Base-by-base conservation (phyloP, 2,329 filamentous ascomycete genomes). In the Pseudohalonectria lignicola region DNA sequence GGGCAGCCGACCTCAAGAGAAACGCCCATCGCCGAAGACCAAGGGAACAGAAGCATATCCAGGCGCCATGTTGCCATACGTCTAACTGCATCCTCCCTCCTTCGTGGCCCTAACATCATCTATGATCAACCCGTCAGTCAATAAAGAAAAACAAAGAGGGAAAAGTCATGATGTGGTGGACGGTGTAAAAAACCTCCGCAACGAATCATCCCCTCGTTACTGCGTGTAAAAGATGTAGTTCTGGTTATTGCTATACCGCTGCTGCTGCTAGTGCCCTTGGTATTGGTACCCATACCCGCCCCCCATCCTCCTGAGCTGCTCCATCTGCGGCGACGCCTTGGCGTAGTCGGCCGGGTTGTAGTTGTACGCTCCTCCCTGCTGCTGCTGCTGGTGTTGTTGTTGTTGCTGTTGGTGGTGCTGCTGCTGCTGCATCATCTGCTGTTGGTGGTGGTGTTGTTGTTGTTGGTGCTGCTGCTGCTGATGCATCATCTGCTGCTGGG, bases 291-390 rank as follows among this genome's bases (percentile, higher is more conserved):
- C 29, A 31, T 9, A 18, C 8, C 31, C 31, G 12, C 18, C 15
- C 15, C 18, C 15, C 18, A 17, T 20, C 28, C 31, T 30, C 3
- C 25, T 3, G 5, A 9, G 16, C 8, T 29, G 25, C 35, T 37
- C 16, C 35, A 37, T 30, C 17, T 29, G 35, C 18, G 35, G 28
- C 30, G 37, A 32, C 23, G 48, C 25, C 20, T 45, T 47, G 5
- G 49, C 56, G 29, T 61, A 66, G 37, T 64, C 60, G 2, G 54
- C 53, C 4, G 62, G 60, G 17, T 66, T 66, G 39, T 65, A 65
- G 5, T 40, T 40, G 15, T 59, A 57, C 2, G 45, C 35, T 34
- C 20, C 16, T 19, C 43, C 47, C 16, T 47, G 42, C 10, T 43
- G 42, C n/a, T 43, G 40, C 31, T 41, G 34, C 2, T 46, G 48